Conservation (phyloP, 257 asterid genomes). For the Agastache rugosa region DNA sequence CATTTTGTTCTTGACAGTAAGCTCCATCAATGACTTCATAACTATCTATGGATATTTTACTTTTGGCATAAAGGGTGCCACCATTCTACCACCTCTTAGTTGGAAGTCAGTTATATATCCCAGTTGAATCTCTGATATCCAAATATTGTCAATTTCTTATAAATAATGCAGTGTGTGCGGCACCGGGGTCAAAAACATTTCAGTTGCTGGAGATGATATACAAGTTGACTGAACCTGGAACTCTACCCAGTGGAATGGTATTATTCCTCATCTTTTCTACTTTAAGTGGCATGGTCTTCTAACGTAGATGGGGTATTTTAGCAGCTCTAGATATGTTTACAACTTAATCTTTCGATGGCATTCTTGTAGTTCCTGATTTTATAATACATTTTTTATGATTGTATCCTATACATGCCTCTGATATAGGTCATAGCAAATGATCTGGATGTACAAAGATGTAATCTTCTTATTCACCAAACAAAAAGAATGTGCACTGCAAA, state of each 20-base stretch:
- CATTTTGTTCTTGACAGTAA: conserved; percentile 98
- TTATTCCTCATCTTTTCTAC: conserved; percentile 23
- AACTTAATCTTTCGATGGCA: background rate
- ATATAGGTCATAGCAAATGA: conserved; percentile 92
- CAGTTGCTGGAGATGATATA: conserved; percentile 98
- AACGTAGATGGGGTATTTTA: conserved; percentile 11
- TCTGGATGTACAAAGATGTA: conserved; percentile 93
- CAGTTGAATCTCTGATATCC: conserved; percentile 31
- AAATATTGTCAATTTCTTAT: conserved; percentile 37
- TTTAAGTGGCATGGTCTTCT: conserved; percentile 13
- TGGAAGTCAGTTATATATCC: conserved; percentile 8
- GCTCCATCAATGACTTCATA: conserved; percentile 42
- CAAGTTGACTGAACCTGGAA: conserved; percentile 68
- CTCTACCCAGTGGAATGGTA: conserved; percentile 95
- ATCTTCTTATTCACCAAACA: conserved; percentile 99
- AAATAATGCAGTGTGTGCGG: conserved; percentile 93
- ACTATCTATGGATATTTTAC: conserved; percentile 12
- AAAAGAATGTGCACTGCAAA: conserved; percentile 99
- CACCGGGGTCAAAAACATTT: conserved; percentile 98
- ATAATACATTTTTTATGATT: conserved; percentile 28
- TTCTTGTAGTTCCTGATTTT: conserved; percentile 17
- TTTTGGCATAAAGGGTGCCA: conserved; percentile 25
- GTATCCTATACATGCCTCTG: conserved; percentile 24
- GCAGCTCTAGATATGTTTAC: conserved; percentile 34
- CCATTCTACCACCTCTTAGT: conserved; percentile 23